Evolutionary conservation across 2,329 filamentous ascomycete genomes (phyloP).

Genomic region (Cadophora gregata): DNA sequence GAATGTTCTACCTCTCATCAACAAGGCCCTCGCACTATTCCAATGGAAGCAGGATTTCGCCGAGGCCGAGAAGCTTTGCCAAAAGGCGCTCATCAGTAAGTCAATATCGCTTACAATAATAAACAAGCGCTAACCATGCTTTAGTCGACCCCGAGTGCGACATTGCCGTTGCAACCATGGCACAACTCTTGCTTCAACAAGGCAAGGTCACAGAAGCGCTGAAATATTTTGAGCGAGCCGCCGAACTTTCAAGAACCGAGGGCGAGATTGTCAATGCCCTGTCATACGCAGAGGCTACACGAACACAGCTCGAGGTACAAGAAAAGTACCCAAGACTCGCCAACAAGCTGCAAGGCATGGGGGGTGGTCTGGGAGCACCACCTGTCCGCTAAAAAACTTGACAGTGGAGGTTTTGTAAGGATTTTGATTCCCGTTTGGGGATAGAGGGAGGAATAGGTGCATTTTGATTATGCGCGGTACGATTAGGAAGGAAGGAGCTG

Average conservation of each 20-base stretch:
- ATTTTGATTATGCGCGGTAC: constrained; percentile 26
- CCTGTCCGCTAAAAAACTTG: constrained; percentile 37
- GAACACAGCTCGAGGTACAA: constrained; percentile 92
- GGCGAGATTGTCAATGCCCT: constrained; percentile 96
- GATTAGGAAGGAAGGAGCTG: constrained; percentile 13
- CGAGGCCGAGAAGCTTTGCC: constrained; percentile 94
- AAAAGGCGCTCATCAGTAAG: constrained; percentile 96
- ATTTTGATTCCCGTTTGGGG: constrained; percentile 16
- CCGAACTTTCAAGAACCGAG: constrained; percentile 91
- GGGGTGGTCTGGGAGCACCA: constrained; percentile 43
- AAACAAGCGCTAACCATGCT: constrained; percentile 20
- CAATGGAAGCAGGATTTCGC: constrained; percentile 98
- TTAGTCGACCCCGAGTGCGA: constrained; percentile 97
- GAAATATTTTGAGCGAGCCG: constrained; percentile 95
- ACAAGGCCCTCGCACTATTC: constrained; percentile 96
- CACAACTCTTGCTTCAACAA: constrained; percentile 94
- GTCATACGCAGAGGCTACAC: constrained; percentile 94
- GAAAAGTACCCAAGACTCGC: constrained; percentile 85
- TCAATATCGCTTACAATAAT: constrained; percentile 35
- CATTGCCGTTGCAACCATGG: constrained; percentile 98
- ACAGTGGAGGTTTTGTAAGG: constrained; percentile 2
- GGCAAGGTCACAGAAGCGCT: constrained; percentile 95
- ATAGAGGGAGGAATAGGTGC: constrained; percentile 12
- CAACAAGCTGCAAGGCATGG: constrained; percentile 70
- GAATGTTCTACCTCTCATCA: constrained; percentile 97